Evolutionary conservation across 192 early-diverging fungal species (phyloP).

Genomic region (Coemansia sp.): DNA sequence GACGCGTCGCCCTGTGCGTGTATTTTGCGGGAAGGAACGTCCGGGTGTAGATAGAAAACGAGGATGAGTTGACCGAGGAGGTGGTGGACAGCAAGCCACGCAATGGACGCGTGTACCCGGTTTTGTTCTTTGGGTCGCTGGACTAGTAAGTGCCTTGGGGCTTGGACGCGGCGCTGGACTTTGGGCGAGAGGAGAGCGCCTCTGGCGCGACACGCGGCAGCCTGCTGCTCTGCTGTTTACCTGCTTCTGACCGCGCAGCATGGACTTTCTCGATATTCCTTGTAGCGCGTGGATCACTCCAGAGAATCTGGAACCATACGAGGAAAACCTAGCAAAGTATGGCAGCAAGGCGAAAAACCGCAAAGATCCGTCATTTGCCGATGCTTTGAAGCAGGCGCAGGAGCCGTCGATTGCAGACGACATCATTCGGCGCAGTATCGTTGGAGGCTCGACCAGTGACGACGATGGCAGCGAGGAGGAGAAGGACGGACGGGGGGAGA

Average conservation of each 20-base stretch:
- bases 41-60: slow-evolving; percentile 44
- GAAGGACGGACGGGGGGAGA: slow-evolving; percentile 48
- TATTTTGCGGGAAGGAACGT: background rate
- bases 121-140: slow-evolving; percentile 50
- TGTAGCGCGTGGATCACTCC: slow-evolving; percentile 48
- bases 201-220: background rate
- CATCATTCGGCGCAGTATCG: slow-evolving; percentile 40
- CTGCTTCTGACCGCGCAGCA: background rate
- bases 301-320: slow-evolving; percentile 47
- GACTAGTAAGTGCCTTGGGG: slow-evolving; percentile 46
- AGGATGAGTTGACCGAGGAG: slow-evolving; percentile 27
- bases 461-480: slow-evolving; percentile 53
- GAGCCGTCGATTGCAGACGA: slow-evolving; percentile 38
- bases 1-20: background rate
- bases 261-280: background rate
- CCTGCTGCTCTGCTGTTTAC: background rate
- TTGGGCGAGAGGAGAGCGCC: background rate
- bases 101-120: slow-evolving; percentile 44
- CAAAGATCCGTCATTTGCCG: slow-evolving; percentile 45
- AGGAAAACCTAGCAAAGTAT: slow-evolving; percentile 39
- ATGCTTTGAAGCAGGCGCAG: slow-evolving; percentile 50
- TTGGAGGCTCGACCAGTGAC: slow-evolving; percentile 14
- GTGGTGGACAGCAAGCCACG: slow-evolving; percentile 48
- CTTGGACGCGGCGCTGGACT: background rate
- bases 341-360: slow-evolving; percentile 48